Base-by-base conservation (phyloP, 2,329 filamentous ascomycete genomes). In the Beauveria asiatica region DNA sequence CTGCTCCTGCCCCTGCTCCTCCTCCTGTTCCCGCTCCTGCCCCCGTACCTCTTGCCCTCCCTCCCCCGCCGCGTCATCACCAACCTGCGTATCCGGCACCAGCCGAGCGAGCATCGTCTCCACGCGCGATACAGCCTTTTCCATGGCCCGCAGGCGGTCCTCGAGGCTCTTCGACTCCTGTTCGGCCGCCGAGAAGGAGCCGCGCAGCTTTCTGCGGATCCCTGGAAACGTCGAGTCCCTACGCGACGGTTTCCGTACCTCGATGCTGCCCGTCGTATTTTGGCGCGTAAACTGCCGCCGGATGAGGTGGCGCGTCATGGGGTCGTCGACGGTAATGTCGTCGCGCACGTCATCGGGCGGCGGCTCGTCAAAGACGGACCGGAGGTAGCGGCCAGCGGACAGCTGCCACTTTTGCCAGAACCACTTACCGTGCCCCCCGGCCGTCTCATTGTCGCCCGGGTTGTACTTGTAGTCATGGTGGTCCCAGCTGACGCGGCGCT, bases 351-450 rank as follows among this genome's bases (percentile, higher is more conserved):
- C 77, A 53, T 87, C 81, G 2, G 88, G 88, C 5, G 87, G 86
- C 45, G 87, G 80, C 27, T 86, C 78, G 56, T 90, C 85, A 63
- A 92, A 92, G 2, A 91, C 88, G 11, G 85, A 82, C 50, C 87
- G 83, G 39, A 92, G 78, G 68, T 90, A 88, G 21, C 86, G 82
- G 69, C 91, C 87, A 9, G 84, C 85, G 7, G 85, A 87, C 68
- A 92, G 83, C 51, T 82, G 80, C 75, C 82, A 86, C 70, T 81
- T 83, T 65, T 86, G 82, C 83, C 86, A 89, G 67, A 89, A 87
- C 63, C 76, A 78, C 45, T 71, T 76, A 37, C 33, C 33, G 63
- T 61, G 70, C 33, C 66, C 66, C 54, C 63, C 56, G 54, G 62
- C 33, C n/a, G 48, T 41, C 25, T 25, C 45, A 37, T n/a, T 30